A percentile compares a stretch with the other conserved stretches of the same genome.
phyloP scores from a whole-genome alignment of 306 rosid genomes.

The Lotus japonicus region DNA sequence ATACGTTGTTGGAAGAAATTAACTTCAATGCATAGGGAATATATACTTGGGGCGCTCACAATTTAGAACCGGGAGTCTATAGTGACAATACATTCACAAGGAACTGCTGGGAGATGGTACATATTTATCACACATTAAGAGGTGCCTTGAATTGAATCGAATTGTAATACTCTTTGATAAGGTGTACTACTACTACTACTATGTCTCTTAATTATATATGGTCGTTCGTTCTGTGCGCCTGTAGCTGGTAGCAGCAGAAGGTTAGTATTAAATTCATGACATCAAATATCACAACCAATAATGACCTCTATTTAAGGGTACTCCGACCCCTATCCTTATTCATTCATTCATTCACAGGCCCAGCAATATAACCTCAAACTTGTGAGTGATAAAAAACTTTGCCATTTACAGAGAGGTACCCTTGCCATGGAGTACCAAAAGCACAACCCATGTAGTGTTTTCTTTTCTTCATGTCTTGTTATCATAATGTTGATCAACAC shows the following conservation, averaged over 20 bases:
- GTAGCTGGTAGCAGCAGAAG: slow-evolving; percentile 20
- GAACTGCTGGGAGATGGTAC: no score
- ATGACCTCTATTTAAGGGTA: slow-evolving; percentile 25
- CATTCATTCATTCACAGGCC: no score
- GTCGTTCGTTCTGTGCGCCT: not conserved
- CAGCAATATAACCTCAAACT: not conserved
- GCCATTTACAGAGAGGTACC: not conserved
- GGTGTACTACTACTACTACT: no score
- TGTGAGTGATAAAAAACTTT: not conserved
- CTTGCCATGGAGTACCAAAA: slow-evolving; percentile 15
- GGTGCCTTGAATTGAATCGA: slow-evolving; percentile 5
- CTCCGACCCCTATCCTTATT: not conserved
- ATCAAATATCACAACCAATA: slow-evolving; percentile 15
- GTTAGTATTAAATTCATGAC: slow-evolving; percentile 14
- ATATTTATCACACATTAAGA: slow-evolving; percentile 15
- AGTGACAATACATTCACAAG: no score
- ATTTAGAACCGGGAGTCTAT: no score
- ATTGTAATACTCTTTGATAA: not conserved
- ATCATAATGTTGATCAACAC: not conserved
- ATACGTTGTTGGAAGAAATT: no score
- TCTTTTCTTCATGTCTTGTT: not conserved
- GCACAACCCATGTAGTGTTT: not conserved
- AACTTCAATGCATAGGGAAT: no score
- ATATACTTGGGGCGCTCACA: no score
- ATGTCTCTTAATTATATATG: not conserved